Evolutionary conservation across 352 stramenopile species (phyloP).

Genomic region (Aphanomyces stellatus): DNA sequence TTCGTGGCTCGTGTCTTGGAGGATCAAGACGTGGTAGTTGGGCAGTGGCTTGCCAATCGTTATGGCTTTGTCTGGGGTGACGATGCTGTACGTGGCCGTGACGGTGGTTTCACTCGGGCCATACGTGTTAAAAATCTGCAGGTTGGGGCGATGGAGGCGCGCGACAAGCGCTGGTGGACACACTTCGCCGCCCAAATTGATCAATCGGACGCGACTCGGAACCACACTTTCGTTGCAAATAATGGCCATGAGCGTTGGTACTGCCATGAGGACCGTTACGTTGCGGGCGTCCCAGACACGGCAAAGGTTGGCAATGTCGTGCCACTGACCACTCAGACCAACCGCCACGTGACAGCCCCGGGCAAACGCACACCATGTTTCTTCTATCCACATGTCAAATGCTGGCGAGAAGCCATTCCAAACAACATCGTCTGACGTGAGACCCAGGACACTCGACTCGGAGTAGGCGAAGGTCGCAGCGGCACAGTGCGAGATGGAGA

Average conservation of each 20-base stretch:
- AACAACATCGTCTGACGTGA: not conserved
- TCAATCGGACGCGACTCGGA: not conserved
- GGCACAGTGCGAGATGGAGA: not conserved
- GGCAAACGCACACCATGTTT: not conserved
- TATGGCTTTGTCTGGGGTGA: not conserved
- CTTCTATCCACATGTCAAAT: slow-evolving; percentile 12
- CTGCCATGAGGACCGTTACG: not conserved
- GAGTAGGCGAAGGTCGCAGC: not conserved
- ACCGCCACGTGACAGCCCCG: not conserved
- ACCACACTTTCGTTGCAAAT: not conserved
- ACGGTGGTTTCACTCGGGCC: not conserved
- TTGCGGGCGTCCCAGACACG: not conserved
- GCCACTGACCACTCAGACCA: not conserved
- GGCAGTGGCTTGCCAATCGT: not conserved
- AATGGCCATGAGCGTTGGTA: slow-evolving; percentile 8
- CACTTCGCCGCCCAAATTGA: slow-evolving; percentile 1
- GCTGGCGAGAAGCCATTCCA: slow-evolving; percentile 6
- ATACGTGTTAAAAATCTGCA: slow-evolving; percentile 4
- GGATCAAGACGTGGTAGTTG: not conserved
- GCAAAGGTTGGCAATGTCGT: not conserved
- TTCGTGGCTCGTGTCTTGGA: not conserved
- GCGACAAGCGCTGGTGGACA: not conserved
- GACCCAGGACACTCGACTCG: not conserved
- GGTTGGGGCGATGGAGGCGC: not conserved
- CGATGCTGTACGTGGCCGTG: not conserved